Conservation (phyloP, 129 eudicot species). For the Artemisia annua region DNA sequence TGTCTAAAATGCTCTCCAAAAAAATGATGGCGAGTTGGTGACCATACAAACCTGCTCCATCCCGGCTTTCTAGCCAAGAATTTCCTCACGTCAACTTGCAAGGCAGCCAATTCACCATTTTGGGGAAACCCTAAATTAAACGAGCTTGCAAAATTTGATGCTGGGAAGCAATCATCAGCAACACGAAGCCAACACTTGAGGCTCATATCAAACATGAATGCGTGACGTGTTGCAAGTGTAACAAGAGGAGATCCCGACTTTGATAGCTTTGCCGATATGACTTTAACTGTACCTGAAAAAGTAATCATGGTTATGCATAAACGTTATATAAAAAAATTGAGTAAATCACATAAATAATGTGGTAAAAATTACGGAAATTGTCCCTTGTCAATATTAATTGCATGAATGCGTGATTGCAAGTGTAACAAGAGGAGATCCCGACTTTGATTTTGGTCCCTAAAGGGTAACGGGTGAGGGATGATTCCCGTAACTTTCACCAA, state of each 20-base stretch:
- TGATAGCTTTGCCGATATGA: constrained; percentile 92
- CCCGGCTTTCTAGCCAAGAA: constrained; percentile 92
- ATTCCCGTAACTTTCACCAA: too few species aligned
- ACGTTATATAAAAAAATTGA: too few species aligned
- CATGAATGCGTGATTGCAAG: constrained; percentile 86
- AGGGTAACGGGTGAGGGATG: too few species aligned
- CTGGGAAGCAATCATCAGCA: constrained; percentile 92
- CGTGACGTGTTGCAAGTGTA: constrained; percentile 87
- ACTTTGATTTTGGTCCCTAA: constrained; percentile 27
- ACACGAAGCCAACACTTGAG: constrained; percentile 98
- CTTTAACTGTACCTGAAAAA: constrained; percentile 75
- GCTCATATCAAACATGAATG: constrained; percentile 81
- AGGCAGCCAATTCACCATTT: constrained; percentile 85
- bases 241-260: constrained; percentile 93
- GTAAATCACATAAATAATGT: too few species aligned
- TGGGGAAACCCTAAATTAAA: constrained; percentile 80
- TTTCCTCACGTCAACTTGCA: constrained; percentile 95
- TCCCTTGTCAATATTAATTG: too few species aligned
- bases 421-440: constrained; percentile 88
- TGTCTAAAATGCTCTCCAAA: constrained; percentile 6
- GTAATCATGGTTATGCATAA: too few species aligned
- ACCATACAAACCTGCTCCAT: constrained; percentile 78
- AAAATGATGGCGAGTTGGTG: too few species aligned
- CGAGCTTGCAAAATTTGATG: constrained; percentile 92
- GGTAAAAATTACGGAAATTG: too few species aligned